phyloP scores from a whole-genome alignment of 768 basidiomycete species.

The Cyclocybe cylindracea region DNA sequence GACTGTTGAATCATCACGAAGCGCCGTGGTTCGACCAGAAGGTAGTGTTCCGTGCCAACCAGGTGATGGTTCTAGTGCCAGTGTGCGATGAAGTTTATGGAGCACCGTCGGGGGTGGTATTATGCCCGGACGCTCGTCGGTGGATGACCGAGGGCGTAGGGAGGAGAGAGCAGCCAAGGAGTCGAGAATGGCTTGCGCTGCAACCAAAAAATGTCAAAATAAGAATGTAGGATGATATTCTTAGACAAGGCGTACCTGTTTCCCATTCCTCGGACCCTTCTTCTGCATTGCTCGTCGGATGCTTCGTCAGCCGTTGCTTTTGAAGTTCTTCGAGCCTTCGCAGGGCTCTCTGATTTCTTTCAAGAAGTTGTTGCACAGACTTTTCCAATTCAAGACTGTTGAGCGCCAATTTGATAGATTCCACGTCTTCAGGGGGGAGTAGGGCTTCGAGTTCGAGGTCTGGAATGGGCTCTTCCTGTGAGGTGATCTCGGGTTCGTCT shows the following conservation, averaged over 20 bases:
- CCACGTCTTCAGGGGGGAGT: constrained; percentile 55
- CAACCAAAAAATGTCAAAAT: constrained; percentile 14
- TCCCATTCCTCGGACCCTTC: constrained; percentile 84
- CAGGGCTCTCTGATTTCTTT: constrained; percentile 65
- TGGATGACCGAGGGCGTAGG: constrained; percentile 62
- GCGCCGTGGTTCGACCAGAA: constrained; percentile 52
- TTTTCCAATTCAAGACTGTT: constrained; percentile 65
- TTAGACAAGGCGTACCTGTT: constrained; percentile 52
- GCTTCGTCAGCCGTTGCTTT: constrained; percentile 48
- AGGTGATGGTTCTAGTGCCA: constrained; percentile 57
- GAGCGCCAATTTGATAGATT: constrained; percentile 60
- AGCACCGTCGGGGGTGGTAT: constrained; percentile 64
- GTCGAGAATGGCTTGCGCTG: constrained; percentile 73
- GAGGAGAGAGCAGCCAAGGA: constrained; percentile 70
- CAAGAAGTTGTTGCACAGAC: constrained; percentile 68
- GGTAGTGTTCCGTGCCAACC: constrained; percentile 82
- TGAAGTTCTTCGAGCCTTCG: constrained; percentile 68
- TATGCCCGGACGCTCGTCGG: constrained; percentile 44
- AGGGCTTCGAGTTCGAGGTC: constrained; percentile 51
- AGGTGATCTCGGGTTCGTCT: constrained; percentile 18
- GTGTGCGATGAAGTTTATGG: constrained; percentile 70
- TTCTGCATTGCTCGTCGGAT: constrained; percentile 48
- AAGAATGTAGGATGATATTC: constrained; percentile 3
- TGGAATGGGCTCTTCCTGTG: constrained; percentile 27
- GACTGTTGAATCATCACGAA: constrained; percentile 76